These are phyloP conservation scores for Trifolium dubium DNA, from an alignment of 306 rosid genomes.

Conservation along the genomic window DNA sequence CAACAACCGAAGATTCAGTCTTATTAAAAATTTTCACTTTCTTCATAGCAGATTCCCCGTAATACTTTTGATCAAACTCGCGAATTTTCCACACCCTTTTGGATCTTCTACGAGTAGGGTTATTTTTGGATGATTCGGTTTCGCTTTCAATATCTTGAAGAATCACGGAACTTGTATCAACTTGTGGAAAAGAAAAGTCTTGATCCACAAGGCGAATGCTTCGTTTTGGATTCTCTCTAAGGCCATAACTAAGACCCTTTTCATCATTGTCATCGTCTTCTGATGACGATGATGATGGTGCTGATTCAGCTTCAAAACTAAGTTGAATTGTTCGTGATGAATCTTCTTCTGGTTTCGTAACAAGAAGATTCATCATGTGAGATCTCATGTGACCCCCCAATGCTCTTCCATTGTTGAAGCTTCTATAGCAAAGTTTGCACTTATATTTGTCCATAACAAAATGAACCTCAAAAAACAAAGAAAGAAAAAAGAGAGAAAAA, in stretches of 20 bases:
- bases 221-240: slow-evolving; percentile 80
- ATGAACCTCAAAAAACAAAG: slow-evolving; percentile 30
- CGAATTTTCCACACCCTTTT: slow-evolving; percentile 60
- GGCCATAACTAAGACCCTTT: slow-evolving; percentile 48
- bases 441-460: slow-evolving; percentile 72
- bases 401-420: slow-evolving; percentile 93
- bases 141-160: slow-evolving; percentile 93
- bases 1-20: slow-evolving; percentile 55
- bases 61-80: slow-evolving; percentile 5
- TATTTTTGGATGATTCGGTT: slow-evolving; percentile 79
- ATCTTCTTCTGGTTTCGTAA: slow-evolving; percentile 43
- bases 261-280: slow-evolving; percentile 46
- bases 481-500: neutral
- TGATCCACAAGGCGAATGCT: slow-evolving; percentile 73
- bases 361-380: slow-evolving; percentile 80
- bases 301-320: slow-evolving; percentile 59
- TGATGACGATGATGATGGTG: slow-evolving; percentile 51
- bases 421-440: slow-evolving; percentile 79
- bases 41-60: slow-evolving; percentile 21
- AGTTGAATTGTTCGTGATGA: slow-evolving; percentile 35
- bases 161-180: slow-evolving; percentile 55
- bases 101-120: slow-evolving; percentile 70
- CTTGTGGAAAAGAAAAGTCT: slow-evolving; percentile 56
- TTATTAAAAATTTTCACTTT: slow-evolving; percentile 39
- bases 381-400: slow-evolving; percentile 99